A percentile compares a stretch with the other conserved stretches of the same genome.
phyloP scores from a whole-genome alignment of 2,329 filamentous ascomycete genomes.

The Daldinia sp. region DNA sequence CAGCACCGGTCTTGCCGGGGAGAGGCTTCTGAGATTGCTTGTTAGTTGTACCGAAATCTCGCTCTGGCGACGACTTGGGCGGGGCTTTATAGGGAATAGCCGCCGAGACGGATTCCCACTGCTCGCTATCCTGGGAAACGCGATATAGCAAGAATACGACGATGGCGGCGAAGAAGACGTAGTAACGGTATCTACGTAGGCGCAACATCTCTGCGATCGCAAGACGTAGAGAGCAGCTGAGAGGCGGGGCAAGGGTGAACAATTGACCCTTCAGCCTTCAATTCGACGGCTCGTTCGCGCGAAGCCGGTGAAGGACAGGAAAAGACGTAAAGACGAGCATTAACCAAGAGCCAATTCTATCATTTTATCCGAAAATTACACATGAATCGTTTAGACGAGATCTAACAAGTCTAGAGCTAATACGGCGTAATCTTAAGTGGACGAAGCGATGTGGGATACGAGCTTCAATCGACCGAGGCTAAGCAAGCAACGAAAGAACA shows the following conservation, averaged over 20 bases:
- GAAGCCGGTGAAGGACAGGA: not conserved
- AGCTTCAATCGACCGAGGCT: constrained; percentile 18
- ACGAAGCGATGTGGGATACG: constrained; percentile 14
- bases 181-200: constrained; percentile 45
- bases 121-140: constrained; percentile 38
- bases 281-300: constrained; percentile 14
- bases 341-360: constrained; percentile 27
- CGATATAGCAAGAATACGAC: constrained; percentile 43
- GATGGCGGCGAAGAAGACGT: constrained; percentile 42
- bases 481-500: constrained; percentile 2
- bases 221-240: constrained; percentile 1
- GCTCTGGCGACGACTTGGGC: constrained; percentile 25
- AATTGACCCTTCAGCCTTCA: constrained; percentile 6
- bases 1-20: constrained; percentile 6
- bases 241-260: constrained; percentile 15
- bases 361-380: constrained; percentile 27
- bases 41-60: constrained; percentile 19
- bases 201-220: constrained; percentile 38
- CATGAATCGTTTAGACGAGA: constrained; percentile 3
- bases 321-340: constrained; percentile 12
- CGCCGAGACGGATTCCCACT: constrained; percentile 42
- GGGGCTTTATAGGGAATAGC: constrained; percentile 35
- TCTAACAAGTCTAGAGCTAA: not conserved
- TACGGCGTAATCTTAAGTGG: constrained; percentile 15
- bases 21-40: constrained; percentile 17